Evolutionary conservation across 2,329 filamentous ascomycete species (phyloP), one percentile per base, ranked within the genome.

Genomic region (Colletotrichum horii): DNA sequence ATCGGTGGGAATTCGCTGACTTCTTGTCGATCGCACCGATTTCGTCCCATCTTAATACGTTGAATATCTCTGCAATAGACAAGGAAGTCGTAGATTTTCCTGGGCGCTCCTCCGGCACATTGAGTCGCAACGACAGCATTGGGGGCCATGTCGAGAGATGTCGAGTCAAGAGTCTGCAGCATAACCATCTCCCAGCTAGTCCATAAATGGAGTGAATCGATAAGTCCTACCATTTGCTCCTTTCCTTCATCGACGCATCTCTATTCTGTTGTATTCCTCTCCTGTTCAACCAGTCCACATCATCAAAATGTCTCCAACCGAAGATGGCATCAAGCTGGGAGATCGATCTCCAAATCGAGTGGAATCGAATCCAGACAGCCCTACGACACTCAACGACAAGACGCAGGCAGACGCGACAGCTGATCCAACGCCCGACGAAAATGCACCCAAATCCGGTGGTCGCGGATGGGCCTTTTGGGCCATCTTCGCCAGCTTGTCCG

Each of bases 391-490:
- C n/a, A 52, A 52, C 43, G n/a, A 52, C 43, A 52, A 52, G 3
- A 52, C 43, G 22, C 43, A 52, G 43, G n/a, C n/a, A 52, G 43
- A 52, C 4, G 43, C 43, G 2, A 22, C 43, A 4, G 43, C 11
- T 16, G 11, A 52, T 22, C 43, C 12, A n/a, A 52, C n/a, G 43
- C 2, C 43, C 43, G 43, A 52, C n/a, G 43, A 52, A 22, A 24
- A 52, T 52, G 43, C n/a, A 14, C 43, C 43, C 43, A 52, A 52
- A 24, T 22, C 60, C 19, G 30, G 60, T 24, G 24, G 24, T 12
- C 55, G 30, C 6, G 78, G 19, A 78, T 81, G 61, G 80, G 76
- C 79, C n/a, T 81, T 81, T 66, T 80, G 79, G 79, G 62, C 71
- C 14, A 74, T 81, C n/a, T 76, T 81, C 2, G 69, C 68, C 9